A percentile compares a stretch with the other conserved stretches of the same genome.
Conservation (phyloP, 768 basidiomycete genomes). For the Imleria badia region DNA sequence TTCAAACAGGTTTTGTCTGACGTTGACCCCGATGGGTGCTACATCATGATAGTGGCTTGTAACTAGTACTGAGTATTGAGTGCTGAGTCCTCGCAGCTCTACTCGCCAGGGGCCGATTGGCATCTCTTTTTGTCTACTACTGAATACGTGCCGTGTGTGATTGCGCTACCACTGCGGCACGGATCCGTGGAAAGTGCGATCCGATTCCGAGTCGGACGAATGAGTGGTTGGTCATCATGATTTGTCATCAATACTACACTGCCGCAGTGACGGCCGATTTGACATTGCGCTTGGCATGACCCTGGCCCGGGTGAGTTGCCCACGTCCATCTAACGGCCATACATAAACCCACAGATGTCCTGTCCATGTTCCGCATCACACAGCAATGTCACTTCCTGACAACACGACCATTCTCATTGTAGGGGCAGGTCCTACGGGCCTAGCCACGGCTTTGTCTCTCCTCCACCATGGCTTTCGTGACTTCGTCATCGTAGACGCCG, state of each 20-base stretch:
- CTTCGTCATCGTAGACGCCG: constrained; percentile 45
- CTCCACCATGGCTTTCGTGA: constrained; percentile 41
- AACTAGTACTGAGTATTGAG: too few species aligned
- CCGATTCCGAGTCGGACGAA: too few species aligned
- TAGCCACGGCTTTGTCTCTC: constrained; percentile 49
- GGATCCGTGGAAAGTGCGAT: too few species aligned
- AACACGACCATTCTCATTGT: constrained; percentile 47
- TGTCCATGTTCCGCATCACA: not conserved
- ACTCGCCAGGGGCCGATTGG: too few species aligned
- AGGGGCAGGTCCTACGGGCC: constrained; percentile 51
- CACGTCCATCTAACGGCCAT: not conserved
- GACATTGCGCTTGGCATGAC: not conserved
- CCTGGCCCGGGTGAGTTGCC: not conserved
- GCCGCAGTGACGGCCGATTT: too few species aligned
- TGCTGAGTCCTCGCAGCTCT: too few species aligned
- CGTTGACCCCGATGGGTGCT: too few species aligned
- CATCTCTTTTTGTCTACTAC: too few species aligned
- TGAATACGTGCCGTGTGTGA: too few species aligned
- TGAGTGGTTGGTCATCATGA: not conserved
- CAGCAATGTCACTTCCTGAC: constrained; percentile 31
- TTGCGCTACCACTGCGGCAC: too few species aligned
- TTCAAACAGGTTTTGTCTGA: too few species aligned
- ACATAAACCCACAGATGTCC: not conserved
- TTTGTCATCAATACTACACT: not conserved
- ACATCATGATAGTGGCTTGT: too few species aligned